Percentiles rank a stretch among this genome's conserved stretches.
phyloP scores from a whole-genome alignment of 1,139 yeast species.

The Kurtzmaniella quercitrusa region DNA sequence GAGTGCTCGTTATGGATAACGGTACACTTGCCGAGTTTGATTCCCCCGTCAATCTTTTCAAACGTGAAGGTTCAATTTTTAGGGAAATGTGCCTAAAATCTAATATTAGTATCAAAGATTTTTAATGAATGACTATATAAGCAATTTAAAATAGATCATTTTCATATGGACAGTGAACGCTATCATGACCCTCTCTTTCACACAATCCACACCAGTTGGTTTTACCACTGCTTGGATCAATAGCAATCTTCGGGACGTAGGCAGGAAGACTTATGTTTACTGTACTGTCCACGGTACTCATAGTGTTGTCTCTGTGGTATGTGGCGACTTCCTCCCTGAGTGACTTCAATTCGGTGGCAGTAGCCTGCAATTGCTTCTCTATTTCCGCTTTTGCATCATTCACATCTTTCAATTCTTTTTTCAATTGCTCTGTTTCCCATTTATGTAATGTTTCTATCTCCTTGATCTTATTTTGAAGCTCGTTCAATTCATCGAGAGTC shows the following conservation, averaged over 20 bases:
- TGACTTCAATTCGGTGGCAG: slow-evolving; percentile 10
- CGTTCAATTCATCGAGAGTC: slow-evolving; percentile 27
- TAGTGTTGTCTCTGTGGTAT: slow-evolving; percentile 3
- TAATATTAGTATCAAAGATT: slow-evolving; percentile 13
- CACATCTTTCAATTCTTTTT: slow-evolving; percentile 22
- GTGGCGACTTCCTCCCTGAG: slow-evolving; percentile 11
- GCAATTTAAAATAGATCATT: slow-evolving; percentile 42
- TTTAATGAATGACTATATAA: background rate
- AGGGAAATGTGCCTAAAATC: slow-evolving; percentile 31
- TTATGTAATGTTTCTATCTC: slow-evolving; percentile 30
- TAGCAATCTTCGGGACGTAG: slow-evolving; percentile 43
- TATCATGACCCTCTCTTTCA: slow-evolving; percentile 84
- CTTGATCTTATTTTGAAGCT: slow-evolving; percentile 26
- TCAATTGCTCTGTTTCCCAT: slow-evolving; percentile 26
- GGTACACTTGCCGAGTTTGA: slow-evolving; percentile 50
- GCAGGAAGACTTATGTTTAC: slow-evolving; percentile 44
- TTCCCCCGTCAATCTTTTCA: slow-evolving; percentile 41
- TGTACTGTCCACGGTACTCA: slow-evolving; percentile 4
- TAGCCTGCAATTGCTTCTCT: slow-evolving; percentile 11
- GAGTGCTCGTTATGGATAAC: slow-evolving; percentile 48
- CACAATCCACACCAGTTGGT: slow-evolving; percentile 88
- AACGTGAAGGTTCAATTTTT: slow-evolving; percentile 22
- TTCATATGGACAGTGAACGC: slow-evolving; percentile 84
- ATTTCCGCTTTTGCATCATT: slow-evolving; percentile 18
- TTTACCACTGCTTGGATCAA: slow-evolving; percentile 74